Base-by-base conservation (phyloP, 176 grass and related monocot genomes). In the Oryza glaberrima region DNA sequence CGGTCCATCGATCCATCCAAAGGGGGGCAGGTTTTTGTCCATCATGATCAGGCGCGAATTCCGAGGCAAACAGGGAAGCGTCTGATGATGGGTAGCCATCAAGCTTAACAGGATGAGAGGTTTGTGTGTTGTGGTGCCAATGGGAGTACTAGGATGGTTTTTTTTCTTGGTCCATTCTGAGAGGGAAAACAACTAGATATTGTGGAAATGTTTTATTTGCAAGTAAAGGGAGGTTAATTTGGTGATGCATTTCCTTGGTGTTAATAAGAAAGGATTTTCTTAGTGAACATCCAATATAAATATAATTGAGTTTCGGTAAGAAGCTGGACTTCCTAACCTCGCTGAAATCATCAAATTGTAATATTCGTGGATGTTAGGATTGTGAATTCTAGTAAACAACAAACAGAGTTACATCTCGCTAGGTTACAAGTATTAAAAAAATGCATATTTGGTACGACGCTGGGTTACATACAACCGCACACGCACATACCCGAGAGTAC, bases 21-120 rank as follows among this genome's bases (percentile, higher is more conserved):
- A 77, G 65, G 17, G 17, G 17, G 40, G 40, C 60, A 41, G 40
- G 26, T n/a, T 78, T 85, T 71, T 70, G 83, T 85, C 75, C 38
- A 28, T 10, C 51, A 64, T 10, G 67, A 64, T 25, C 64, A 32
- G 34, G 34, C 35, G n/a, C 67, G 47, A 60, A n/a, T 56, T 56
- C 54, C 34, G 6, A 77, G 68, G 73, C 22, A 16, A 61, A 61
- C 6, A 51, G 1, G 19, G 11, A 22, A 25, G 34, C 30, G 11
- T 28, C 7, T 44, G 43, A 44, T 28, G 36, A 78, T 65, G 14
- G 32, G 52, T 63, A 6, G 52, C 17, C 49, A 77, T 77, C 54
- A 9, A 14, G 12, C 13, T 14, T n/a, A 20, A 58, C 54, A 58
- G 14, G 1, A 58, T 58, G 17, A 6, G 54, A n/a, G 7, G 17